Base-by-base conservation (phyloP, 495 filamentous ascomycete genomes). In the Talaromyces nanjingensis region DNA sequence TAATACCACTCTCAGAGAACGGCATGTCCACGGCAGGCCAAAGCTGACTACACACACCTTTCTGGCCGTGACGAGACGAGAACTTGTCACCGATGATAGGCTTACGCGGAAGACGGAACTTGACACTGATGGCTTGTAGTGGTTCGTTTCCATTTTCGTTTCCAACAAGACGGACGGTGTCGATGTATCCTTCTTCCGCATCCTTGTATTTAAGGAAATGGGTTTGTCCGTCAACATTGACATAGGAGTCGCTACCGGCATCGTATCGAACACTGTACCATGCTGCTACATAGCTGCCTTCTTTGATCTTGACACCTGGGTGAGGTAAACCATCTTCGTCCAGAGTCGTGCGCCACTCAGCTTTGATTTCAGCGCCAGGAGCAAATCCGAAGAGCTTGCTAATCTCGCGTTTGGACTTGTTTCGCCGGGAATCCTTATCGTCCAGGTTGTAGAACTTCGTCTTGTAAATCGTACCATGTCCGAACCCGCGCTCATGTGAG, bases 11-110 rank as follows among this genome's bases (percentile, higher is more conserved):
- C 78, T 98, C 94, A 24, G 91, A 92, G 78, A 98, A 98, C 7
- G 94, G 94, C 92, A 98, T 96, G 74, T 98, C 92, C 60, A 89
- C 77, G 1, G 87, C 80, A 7, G 94, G 94, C 92, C 93, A 98
- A 70, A 97, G 93, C 74, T 97, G 93, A n/a, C 91, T 96, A 69
- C 85, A 90, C 31, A 97, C 93, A 75, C 81, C 81, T 70, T 84
- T 84, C 67, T 84, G 81, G 63, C 81, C 81, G 69, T 84, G 81
- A 71, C 81, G 81, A 56, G 81, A 84, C 31, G 81, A 84, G 72
- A 84, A 84, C 71, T 84, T 84, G 69, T 84, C 81, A 71, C 94
- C 94, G 61, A 98, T 97, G 70, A 97, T 85, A 25, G 94, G 94
- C 49, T 89, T 86, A 65, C 94, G 86, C 22, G 94, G 94, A 63